phyloP scores from a whole-genome alignment of 2,329 filamentous ascomycete genomes.

The Myriangium duriaei region DNA sequence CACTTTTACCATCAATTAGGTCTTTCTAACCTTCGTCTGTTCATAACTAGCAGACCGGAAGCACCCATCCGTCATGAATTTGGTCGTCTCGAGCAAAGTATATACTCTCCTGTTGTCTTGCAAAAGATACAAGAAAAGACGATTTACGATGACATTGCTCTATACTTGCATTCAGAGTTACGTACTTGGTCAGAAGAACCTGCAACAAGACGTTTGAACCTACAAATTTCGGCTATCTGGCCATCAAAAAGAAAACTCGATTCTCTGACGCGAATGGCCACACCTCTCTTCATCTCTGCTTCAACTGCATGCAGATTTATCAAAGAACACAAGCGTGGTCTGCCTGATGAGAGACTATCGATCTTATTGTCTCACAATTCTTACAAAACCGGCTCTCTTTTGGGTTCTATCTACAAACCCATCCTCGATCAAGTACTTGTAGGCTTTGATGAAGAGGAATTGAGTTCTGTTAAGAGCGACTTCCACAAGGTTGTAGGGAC shows the following conservation, averaged over 20 bases:
- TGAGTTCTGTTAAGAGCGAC: conserved; percentile 14
- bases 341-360: conserved; percentile 13
- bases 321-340: neutral
- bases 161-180: too few species aligned
- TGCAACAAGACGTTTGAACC: too few species aligned
- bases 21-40: conserved; percentile 21
- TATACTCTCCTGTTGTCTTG: conserved; percentile 22
- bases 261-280: conserved; percentile 19
- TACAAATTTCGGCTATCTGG: too few species aligned
- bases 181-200: neutral
- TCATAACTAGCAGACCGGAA: conserved; percentile 35
- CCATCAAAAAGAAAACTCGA: conserved; percentile 18
- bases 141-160: conserved; percentile 27
- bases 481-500: conserved; percentile 6
- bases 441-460: conserved; percentile 14
- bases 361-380: too few species aligned
- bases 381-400: too few species aligned
- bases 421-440: too few species aligned
- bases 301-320: conserved; percentile 19
- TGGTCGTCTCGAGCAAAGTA: conserved; percentile 16
- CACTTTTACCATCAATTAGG: conserved; percentile 10
- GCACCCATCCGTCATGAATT: conserved; percentile 29
- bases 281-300: conserved; percentile 27
- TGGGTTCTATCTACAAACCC: conserved; percentile 17
- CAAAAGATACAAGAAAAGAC: conserved; percentile 23